phyloP scores from a whole-genome alignment of 208 protist genomes.

The Zelonia costaricensis region DNA sequence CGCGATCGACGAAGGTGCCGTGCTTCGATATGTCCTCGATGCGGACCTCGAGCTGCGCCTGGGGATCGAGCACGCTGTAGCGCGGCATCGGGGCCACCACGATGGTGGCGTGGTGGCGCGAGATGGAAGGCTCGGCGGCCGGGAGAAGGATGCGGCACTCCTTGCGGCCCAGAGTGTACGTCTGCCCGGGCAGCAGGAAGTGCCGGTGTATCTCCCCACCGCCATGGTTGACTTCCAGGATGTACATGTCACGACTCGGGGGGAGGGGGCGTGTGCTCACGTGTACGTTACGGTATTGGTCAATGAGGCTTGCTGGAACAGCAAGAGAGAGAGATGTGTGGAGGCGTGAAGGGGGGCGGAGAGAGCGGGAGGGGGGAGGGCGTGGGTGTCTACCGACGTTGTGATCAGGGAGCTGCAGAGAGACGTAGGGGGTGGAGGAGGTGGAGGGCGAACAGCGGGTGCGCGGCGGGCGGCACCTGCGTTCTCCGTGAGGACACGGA shows the following conservation, averaged over 20 bases:
- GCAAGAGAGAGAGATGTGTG: not conserved
- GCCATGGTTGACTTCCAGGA: slow-evolving; percentile 68
- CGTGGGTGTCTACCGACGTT: not conserved
- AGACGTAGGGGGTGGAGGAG: not conserved
- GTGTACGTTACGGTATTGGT: too few species aligned
- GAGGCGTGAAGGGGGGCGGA: not conserved
- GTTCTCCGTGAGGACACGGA: too few species aligned
- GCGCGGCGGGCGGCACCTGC: too few species aligned
- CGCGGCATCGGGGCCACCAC: slow-evolving; percentile 33
- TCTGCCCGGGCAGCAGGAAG: slow-evolving; percentile 56
- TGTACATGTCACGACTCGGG: slow-evolving; percentile 54
- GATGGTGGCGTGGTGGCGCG: slow-evolving; percentile 71
- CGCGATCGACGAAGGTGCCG: slow-evolving; percentile 68
- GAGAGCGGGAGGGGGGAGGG: not conserved
- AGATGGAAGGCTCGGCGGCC: slow-evolving; percentile 69
- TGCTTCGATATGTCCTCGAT: slow-evolving; percentile 72
- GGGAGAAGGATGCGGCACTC: slow-evolving; percentile 63
- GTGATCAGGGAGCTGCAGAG: too few species aligned
- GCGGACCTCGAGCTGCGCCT: slow-evolving; percentile 32
- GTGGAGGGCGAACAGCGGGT: not conserved
- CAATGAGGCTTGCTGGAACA: not conserved
- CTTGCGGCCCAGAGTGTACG: slow-evolving; percentile 74
- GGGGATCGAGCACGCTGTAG: slow-evolving; percentile 32
- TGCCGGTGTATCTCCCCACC: slow-evolving; percentile 64
- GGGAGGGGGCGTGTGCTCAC: too few species aligned